A percentile compares a stretch with the other conserved stretches of the same genome.
These are phyloP conservation scores for Cucumis hystrix DNA, from an alignment of 306 rosid species.

Conservation along the genomic window DNA sequence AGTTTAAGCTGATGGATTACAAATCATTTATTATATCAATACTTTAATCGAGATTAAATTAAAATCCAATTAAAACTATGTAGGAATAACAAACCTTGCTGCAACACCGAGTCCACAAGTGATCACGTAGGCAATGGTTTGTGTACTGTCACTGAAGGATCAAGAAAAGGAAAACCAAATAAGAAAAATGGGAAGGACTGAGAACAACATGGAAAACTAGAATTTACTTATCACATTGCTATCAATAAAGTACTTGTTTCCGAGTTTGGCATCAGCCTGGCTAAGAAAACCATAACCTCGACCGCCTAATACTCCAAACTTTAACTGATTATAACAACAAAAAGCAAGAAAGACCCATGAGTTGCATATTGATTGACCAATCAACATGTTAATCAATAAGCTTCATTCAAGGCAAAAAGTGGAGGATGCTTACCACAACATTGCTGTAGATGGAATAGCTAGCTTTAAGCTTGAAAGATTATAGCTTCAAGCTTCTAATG, in stretches of 20 bases:
- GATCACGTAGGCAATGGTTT: slow-evolving; percentile 51
- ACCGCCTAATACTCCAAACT: slow-evolving; percentile 91
- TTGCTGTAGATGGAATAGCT: slow-evolving; percentile 58
- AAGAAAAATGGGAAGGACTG: not conserved
- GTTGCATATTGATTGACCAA: not conserved
- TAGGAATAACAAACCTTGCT: slow-evolving; percentile 36
- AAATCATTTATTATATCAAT: too few relatives aligned
- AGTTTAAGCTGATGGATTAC: too few relatives aligned
- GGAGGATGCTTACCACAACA: slow-evolving; percentile 51
- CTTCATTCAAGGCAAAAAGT: not conserved
- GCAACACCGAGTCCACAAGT: slow-evolving; percentile 71
- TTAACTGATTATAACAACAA: not conserved
- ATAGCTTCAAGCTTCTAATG: slow-evolving; percentile 30
- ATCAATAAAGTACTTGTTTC: slow-evolving; percentile 51
- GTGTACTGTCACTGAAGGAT: slow-evolving; percentile 41
- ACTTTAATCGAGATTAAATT: not conserved
- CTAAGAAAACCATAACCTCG: slow-evolving; percentile 63
- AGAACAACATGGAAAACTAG: not conserved
- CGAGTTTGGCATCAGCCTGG: slow-evolving; percentile 57
- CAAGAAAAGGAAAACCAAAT: not conserved
- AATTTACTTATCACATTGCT: slow-evolving; percentile 52
- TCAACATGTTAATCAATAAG: not conserved
- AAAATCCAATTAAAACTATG: not conserved
- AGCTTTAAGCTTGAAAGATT: slow-evolving; percentile 41
- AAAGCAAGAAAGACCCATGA: not conserved